A percentile compares a stretch with the other conserved stretches of the same genome.
Evolutionary conservation across 805 yeast genomes (phyloP).

Genomic region (Kluyveromyces nonfermentans): DNA sequence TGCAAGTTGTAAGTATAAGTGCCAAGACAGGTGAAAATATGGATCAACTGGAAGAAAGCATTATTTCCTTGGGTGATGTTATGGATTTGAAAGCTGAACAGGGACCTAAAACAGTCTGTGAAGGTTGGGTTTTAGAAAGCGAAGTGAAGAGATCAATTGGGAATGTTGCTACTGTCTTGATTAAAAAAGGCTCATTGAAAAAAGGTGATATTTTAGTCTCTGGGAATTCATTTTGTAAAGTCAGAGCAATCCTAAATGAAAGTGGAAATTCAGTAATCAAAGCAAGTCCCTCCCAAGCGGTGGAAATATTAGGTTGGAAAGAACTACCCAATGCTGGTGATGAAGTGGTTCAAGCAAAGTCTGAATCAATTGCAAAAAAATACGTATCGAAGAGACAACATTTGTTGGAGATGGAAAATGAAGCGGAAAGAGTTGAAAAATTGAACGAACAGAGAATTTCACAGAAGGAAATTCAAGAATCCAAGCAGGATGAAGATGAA

Average conservation of each 20-base stretch:
- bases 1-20: constrained; percentile 78
- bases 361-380: constrained; percentile 65
- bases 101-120: constrained; percentile 37
- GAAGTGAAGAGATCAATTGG: constrained; percentile 77
- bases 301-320: constrained; percentile 91
- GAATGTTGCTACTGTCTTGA: constrained; percentile 72
- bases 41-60: constrained; percentile 83
- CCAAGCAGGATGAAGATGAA: constrained; percentile 30
- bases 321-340: constrained; percentile 90
- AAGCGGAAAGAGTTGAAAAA: constrained; percentile 54
- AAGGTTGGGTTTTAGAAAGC: constrained; percentile 89
- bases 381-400: constrained; percentile 59
- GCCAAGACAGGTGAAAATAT: constrained; percentile 87
- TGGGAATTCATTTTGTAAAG: constrained; percentile 80
- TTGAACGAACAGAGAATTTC: constrained; percentile 59
- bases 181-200: constrained; percentile 67
- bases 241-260: constrained; percentile 70
- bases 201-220: constrained; percentile 72
- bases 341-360: constrained; percentile 63
- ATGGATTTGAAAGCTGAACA: constrained; percentile 61
- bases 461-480: constrained; percentile 46
- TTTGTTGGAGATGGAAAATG: constrained; percentile 47
- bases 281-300: constrained; percentile 86
- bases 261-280: constrained; percentile 47
- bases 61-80: constrained; percentile 75